These are phyloP conservation scores for Ophiostoma fasciatum DNA, from an alignment of 2,329 filamentous ascomycete species.

Conservation along the genomic window DNA sequence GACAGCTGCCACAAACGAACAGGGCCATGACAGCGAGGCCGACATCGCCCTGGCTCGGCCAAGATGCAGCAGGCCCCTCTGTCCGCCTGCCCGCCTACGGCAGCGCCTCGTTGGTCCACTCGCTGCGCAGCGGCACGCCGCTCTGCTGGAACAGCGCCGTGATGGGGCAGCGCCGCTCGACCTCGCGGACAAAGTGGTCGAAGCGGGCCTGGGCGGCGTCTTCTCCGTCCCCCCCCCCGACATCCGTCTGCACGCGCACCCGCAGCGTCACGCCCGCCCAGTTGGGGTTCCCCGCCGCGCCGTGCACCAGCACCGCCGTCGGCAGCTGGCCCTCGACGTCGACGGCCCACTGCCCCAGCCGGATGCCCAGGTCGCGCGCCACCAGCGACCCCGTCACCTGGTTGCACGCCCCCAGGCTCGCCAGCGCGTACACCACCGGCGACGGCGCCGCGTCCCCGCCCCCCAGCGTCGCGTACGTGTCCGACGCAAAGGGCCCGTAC, in stretches of 20 bases:
- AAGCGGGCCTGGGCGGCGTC: not conserved
- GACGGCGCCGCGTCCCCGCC: constrained; percentile 2
- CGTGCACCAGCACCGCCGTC: constrained; percentile 2
- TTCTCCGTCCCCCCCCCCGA: not conserved
- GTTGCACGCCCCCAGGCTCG: constrained; percentile 4
- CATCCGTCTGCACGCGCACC: constrained; percentile 3
- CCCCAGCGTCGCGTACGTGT: constrained; percentile 3
- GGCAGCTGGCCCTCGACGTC: constrained; percentile 4
- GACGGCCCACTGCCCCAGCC: constrained; percentile 3
- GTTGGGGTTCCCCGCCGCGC: constrained; percentile 3
- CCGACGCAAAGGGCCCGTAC: constrained; percentile 2
- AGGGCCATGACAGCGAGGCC: too few relatives aligned
- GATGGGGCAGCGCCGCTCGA: constrained; percentile 6
- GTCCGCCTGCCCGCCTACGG: not conserved
- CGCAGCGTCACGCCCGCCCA: constrained; percentile 2
- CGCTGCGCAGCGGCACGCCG: constrained; percentile 1
- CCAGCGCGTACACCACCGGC: constrained; percentile 3
- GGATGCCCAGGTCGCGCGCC: constrained; percentile 1
- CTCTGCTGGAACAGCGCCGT: constrained; percentile 3
- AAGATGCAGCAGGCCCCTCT: too few relatives aligned
- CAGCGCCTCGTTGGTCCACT: constrained; percentile 5
- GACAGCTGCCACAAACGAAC: too few relatives aligned
- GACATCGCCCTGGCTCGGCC: too few relatives aligned
- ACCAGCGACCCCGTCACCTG: constrained; percentile 5
- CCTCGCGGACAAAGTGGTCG: constrained; percentile 3